These are phyloP conservation scores for Poronia punctata DNA, from an alignment of 495 filamentous ascomycete species.

Conservation along the genomic window DNA sequence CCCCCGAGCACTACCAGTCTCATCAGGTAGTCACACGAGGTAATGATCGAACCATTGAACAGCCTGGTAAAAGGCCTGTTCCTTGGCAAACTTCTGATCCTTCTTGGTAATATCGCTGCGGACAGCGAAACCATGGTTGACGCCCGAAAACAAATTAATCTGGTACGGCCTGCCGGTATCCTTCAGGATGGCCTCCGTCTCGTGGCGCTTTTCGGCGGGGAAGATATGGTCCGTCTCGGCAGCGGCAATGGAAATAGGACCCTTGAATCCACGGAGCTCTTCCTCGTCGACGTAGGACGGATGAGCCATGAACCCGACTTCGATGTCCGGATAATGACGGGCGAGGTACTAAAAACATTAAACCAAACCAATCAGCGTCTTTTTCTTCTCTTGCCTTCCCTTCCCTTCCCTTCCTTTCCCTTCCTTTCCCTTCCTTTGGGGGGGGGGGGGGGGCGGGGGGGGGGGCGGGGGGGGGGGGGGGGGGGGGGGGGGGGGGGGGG, in stretches of 20 bases:
- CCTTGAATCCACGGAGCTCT: conserved; percentile 63
- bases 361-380: no score
- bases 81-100: conserved; percentile 67
- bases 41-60: conserved; percentile 65
- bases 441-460: no score
- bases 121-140: conserved; percentile 76
- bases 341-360: conserved; percentile 41
- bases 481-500: background rate
- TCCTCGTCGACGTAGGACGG: conserved; percentile 70
- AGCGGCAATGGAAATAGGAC: conserved; percentile 69
- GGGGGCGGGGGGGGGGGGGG: background rate
- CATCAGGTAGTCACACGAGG: conserved; percentile 29
- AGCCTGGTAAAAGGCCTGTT: conserved; percentile 78
- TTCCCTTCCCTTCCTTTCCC: background rate
- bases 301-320: conserved; percentile 66
- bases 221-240: conserved; percentile 78
- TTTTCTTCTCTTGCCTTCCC: background rate
- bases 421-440: no score
- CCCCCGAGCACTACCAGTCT: background rate
- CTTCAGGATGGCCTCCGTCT: conserved; percentile 46
- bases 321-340: conserved; percentile 40
- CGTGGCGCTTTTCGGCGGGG: conserved; percentile 61
- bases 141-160: conserved; percentile 71
- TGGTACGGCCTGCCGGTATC: conserved; percentile 65
- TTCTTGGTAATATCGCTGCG: conserved; percentile 56